Base-by-base conservation (phyloP, 495 filamentous ascomycete genomes). In the Penicillium paxilli region DNA sequence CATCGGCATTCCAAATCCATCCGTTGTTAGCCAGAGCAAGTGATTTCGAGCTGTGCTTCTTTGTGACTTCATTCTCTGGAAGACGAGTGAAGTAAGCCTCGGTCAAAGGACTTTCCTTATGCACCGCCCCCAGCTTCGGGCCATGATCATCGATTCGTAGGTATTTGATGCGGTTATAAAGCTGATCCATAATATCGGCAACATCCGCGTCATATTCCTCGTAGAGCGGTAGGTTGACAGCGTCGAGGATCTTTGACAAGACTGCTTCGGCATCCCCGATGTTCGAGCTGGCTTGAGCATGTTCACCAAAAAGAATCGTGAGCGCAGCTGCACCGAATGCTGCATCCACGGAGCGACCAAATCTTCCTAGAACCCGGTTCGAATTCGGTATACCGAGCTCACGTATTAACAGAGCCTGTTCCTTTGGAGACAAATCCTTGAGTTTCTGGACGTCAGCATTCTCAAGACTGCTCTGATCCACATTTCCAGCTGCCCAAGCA, bases 1-100 rank as follows among this genome's bases (percentile, higher is more conserved):
- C 92, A 65, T 96, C 91, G 12, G 94, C 92, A 56, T 90, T 91
- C 95, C 95, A 99, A 17, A 98, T 91, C 95, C 95, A 99, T 52
- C 95, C 95, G 65, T 99, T 99, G 72, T 96, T 97, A 25, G 87
- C 92, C 16, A 99, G 72, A 3, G 90, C 90, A 28, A 98, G 73
- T 44, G 88, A 84, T 51, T 88, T 88, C 2, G 83, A 76, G 38
- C 84, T 84, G 63, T 96, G 86, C 67, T 89, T 87, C 55, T 81
- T 80, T 0, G 95, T 96, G 24, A 77, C 80, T 5, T 88, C 83
- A 55, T 96, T 96, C 25, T 79, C 64, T 2, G 94, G 90, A 20
- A 99, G 81, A 14, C 95, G 86, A 5, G 93, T 96, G 73, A 99
- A 99, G 74, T 98, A 98, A 0, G 90, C 78, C 72, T 99, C 95